Conservation (phyloP, 495 filamentous ascomycete species). For the Aspergillus affinis region DNA sequence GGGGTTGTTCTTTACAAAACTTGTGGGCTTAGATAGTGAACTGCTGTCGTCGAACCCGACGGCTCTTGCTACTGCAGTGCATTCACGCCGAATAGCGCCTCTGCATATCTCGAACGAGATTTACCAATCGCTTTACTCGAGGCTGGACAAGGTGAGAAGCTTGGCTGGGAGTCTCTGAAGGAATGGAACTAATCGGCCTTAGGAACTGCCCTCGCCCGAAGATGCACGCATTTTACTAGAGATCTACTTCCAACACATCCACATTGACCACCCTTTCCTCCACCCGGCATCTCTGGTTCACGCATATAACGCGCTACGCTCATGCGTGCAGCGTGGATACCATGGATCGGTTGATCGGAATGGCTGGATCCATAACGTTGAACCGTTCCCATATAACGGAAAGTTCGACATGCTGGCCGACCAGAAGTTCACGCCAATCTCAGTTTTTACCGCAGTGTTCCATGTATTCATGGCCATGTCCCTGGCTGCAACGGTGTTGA, state of each 20-base stretch:
- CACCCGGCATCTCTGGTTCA: constrained; percentile 22
- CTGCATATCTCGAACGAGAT: constrained; percentile 1
- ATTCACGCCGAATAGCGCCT: constrained; percentile 3
- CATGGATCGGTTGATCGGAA: constrained; percentile 15
- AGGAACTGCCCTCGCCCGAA: constrained; percentile 21
- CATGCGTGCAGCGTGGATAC: constrained; percentile 15
- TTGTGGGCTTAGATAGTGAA: constrained; percentile 20
- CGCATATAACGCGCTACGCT: constrained; percentile 22
- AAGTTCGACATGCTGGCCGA: constrained; percentile 10
- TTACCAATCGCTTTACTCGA: constrained; percentile 15
- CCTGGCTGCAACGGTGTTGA: constrained; percentile 23
- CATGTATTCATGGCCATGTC: constrained; percentile 28
- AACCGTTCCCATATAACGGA: constrained; percentile 21
- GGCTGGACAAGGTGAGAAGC: constrained; percentile 12
- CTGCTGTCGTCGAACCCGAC: constrained; percentile 1
- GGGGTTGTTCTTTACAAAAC: constrained; percentile 23
- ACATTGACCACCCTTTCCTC: constrained; percentile 27
- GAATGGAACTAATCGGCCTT: neutral
- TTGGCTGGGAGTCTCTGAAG: neutral
- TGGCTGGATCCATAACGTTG: constrained; percentile 20
- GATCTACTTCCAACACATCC: constrained; percentile 25
- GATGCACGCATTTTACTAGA: constrained; percentile 18
- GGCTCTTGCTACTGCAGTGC: neutral
- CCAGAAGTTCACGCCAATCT: constrained; percentile 16
- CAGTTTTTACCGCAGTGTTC: constrained; percentile 19